phyloP scores from a whole-genome alignment of 2,329 filamentous ascomycete genomes.

The Plenodomus tracheiphilus region DNA sequence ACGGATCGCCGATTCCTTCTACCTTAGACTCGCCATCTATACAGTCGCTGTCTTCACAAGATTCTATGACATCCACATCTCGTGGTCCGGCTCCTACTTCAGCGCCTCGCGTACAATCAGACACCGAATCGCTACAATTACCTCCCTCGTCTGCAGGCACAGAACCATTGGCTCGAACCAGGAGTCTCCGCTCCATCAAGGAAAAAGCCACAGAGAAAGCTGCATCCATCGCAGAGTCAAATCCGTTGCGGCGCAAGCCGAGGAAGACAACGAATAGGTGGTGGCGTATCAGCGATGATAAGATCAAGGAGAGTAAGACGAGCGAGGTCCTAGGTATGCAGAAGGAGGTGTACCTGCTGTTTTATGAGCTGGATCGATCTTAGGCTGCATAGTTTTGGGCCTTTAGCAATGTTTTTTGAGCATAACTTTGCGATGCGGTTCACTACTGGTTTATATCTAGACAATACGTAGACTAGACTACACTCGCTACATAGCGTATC shows the following conservation, averaged over 20 bases:
- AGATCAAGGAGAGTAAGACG: conserved; percentile 92
- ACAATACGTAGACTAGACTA: background rate
- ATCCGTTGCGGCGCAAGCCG: conserved; percentile 55
- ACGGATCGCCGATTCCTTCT: conserved; percentile 29
- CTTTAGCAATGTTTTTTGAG: background rate
- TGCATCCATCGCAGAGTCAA: conserved; percentile 50
- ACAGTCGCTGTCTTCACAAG: conserved; percentile 40
- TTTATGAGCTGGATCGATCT: conserved; percentile 78
- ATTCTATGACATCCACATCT: conserved; percentile 27
- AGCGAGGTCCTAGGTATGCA: conserved; percentile 91
- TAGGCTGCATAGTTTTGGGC: background rate
- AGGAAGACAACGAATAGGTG: conserved; percentile 73
- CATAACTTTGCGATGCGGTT: background rate
- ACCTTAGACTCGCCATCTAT: conserved; percentile 36
- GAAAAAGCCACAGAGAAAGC: conserved; percentile 37
- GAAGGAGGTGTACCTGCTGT: conserved; percentile 91
- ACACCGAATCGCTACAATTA: conserved; percentile 24
- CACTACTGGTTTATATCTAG: background rate
- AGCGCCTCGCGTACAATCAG: conserved; percentile 28
- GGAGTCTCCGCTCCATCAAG: conserved; percentile 34
- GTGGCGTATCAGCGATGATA: conserved; percentile 99
- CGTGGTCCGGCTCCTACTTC: conserved; percentile 36
- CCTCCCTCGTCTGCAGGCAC: conserved; percentile 19
- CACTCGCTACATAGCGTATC: conserved; percentile 1
- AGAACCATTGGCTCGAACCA: conserved; percentile 27